Evolutionary conservation across 2,329 filamentous ascomycete genomes (phyloP).

Genomic region (Talaromyces piceae): DNA sequence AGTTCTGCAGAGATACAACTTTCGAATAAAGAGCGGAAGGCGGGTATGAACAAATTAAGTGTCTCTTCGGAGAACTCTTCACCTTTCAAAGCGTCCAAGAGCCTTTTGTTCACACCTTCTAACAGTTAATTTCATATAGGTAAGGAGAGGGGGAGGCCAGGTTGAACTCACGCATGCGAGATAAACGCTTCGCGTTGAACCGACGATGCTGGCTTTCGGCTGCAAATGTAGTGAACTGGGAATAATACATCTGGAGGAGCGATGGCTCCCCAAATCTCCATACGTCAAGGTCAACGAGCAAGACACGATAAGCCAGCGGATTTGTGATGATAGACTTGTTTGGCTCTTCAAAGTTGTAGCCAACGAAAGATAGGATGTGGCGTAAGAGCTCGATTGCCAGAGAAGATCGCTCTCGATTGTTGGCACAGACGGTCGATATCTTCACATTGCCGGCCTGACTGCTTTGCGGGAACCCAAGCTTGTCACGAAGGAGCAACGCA

Average conservation of each 20-base stretch:
- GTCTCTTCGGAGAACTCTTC: slow-evolving; percentile 68
- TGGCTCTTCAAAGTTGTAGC: slow-evolving; percentile 72
- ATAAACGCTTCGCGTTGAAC: slow-evolving; percentile 81
- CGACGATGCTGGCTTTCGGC: slow-evolving; percentile 84
- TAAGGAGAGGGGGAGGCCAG: neutral
- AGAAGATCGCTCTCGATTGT: slow-evolving; percentile 42
- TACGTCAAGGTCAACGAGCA: slow-evolving; percentile 86
- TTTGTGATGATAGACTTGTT: slow-evolving; percentile 92
- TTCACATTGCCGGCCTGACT: slow-evolving; percentile 35
- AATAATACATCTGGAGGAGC: slow-evolving; percentile 84
- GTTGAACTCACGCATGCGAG: slow-evolving; percentile 70
- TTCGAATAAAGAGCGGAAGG: slow-evolving; percentile 71
- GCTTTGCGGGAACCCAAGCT: slow-evolving; percentile 46
- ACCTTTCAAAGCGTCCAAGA: slow-evolving; percentile 83
- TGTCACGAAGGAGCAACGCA: slow-evolving; percentile 73
- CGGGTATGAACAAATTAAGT: slow-evolving; percentile 66
- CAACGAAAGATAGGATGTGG: slow-evolving; percentile 76
- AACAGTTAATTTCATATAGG: neutral
- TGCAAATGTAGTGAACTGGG: slow-evolving; percentile 82
- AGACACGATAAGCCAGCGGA: slow-evolving; percentile 82
- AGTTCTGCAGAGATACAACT: slow-evolving; percentile 78
- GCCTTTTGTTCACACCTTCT: slow-evolving; percentile 75
- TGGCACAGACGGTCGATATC: slow-evolving; percentile 28
- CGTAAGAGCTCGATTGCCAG: slow-evolving; percentile 59
- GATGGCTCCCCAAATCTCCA: slow-evolving; percentile 74